These are phyloP conservation scores for Dioszegia crocea DNA, from an alignment of 768 basidiomycete genomes.

Conservation along the genomic window DNA sequence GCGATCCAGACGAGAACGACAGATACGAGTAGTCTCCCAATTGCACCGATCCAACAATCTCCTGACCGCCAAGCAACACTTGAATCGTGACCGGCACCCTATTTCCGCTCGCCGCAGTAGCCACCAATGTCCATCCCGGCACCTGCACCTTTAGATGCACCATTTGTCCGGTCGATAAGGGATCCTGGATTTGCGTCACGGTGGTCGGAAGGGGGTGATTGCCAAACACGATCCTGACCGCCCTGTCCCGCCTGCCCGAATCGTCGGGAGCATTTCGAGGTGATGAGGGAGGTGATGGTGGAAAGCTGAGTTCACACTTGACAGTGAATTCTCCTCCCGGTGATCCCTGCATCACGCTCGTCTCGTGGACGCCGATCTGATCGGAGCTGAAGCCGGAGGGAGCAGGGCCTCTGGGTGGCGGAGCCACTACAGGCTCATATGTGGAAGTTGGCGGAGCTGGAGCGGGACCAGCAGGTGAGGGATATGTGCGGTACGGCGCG, in stretches of 20 bases:
- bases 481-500: not conserved
- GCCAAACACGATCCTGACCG: conserved; percentile 71
- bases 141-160: conserved; percentile 25
- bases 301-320: conserved; percentile 59
- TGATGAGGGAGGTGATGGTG: conserved; percentile 57
- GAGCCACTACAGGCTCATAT: not conserved
- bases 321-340: conserved; percentile 63
- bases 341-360: conserved; percentile 63
- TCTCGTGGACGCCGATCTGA: conserved; percentile 55
- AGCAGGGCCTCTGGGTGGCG: not conserved
- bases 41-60: conserved; percentile 28
- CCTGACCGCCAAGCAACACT: conserved; percentile 25
- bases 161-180: conserved; percentile 54
- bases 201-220: conserved; percentile 64
- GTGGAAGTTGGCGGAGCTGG: not conserved
- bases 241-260: conserved; percentile 55
- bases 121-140: conserved; percentile 46
- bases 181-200: conserved; percentile 63
- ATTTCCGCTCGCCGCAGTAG: conserved; percentile 51
- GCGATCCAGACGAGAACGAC: conserved; percentile 3
- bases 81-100: conserved; percentile 34
- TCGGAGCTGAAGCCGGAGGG: not conserved
- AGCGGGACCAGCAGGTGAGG: not conserved
- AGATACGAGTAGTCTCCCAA: conserved; percentile 33
- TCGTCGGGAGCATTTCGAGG: conserved; percentile 64